Percentiles rank a stretch among this genome's conserved stretches.
Conservation (phyloP, 2,329 filamentous ascomycete species). For the Trichoderma semiorbis region DNA sequence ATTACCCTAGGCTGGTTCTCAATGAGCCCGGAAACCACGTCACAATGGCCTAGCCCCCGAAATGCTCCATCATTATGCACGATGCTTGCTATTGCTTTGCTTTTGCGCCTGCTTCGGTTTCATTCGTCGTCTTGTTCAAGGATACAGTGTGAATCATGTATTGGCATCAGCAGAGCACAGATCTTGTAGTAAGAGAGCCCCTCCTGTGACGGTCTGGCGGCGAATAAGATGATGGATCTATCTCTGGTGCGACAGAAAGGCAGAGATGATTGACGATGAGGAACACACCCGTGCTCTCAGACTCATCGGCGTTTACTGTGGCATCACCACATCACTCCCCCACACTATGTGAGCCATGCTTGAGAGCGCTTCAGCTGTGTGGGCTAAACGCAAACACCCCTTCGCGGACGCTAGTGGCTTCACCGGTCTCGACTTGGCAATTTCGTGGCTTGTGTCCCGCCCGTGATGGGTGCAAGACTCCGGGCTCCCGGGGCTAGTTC, state of each 20-base stretch:
- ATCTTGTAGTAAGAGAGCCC: not conserved
- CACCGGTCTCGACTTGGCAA: not conserved
- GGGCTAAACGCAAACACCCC: not conserved
- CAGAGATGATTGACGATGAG: not conserved
- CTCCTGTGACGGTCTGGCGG: not conserved
- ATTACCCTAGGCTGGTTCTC: not conserved
- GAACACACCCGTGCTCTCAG: not conserved
- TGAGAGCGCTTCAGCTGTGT: not conserved
- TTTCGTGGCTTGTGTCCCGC: conserved; percentile 2
- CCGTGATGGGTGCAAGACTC: not conserved
- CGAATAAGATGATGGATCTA: not conserved
- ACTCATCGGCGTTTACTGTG: not conserved
- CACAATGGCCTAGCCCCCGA: not conserved
- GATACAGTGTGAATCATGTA: not conserved
- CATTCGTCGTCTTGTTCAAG: not conserved
- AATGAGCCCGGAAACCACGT: not conserved
- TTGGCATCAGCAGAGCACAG: not conserved
- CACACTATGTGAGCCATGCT: not conserved
- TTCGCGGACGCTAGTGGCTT: not conserved
- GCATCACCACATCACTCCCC: not conserved
- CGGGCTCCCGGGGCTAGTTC: not conserved
- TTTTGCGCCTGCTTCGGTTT: not conserved
- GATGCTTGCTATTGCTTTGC: not conserved
- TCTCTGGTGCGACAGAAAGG: not conserved
- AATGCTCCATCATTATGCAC: not conserved